phyloP scores from a whole-genome alignment of 2,329 filamentous ascomycete genomes.

The Magnaporthiopsis rhizophila region DNA sequence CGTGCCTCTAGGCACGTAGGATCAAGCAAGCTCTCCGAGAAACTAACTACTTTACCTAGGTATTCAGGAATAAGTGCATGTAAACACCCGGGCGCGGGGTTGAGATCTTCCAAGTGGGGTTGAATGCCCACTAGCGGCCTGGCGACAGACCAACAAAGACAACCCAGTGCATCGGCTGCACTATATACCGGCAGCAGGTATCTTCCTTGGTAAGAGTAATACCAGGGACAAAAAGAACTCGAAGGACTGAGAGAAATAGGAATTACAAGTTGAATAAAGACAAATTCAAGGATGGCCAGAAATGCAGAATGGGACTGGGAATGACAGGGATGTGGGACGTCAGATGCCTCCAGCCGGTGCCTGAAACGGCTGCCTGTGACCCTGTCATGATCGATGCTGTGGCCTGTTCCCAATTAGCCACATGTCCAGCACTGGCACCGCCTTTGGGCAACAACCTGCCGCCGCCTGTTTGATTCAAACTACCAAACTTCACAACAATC shows the following conservation, averaged over 20 bases:
- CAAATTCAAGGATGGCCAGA: not conserved
- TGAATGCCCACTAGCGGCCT: too few species aligned
- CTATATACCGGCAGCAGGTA: not conserved
- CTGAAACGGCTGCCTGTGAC: not conserved
- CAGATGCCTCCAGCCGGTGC: not conserved
- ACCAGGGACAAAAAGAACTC: too few species aligned
- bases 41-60: not conserved
- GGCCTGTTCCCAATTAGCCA: not conserved
- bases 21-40: not conserved
- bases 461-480: not conserved
- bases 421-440: not conserved
- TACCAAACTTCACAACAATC: not conserved
- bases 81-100: too few species aligned
- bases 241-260: too few species aligned
- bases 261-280: too few species aligned
- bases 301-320: too few species aligned
- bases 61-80: too few species aligned
- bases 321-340: not conserved
- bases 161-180: too few species aligned
- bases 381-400: not conserved
- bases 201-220: not conserved
- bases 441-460: not conserved
- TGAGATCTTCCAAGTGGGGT: not conserved
- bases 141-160: too few species aligned
- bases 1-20: too few species aligned